Evolutionary conservation across 371 early-diverging fungal genomes (phyloP).

Genomic region (Mucor ambiguus): DNA sequence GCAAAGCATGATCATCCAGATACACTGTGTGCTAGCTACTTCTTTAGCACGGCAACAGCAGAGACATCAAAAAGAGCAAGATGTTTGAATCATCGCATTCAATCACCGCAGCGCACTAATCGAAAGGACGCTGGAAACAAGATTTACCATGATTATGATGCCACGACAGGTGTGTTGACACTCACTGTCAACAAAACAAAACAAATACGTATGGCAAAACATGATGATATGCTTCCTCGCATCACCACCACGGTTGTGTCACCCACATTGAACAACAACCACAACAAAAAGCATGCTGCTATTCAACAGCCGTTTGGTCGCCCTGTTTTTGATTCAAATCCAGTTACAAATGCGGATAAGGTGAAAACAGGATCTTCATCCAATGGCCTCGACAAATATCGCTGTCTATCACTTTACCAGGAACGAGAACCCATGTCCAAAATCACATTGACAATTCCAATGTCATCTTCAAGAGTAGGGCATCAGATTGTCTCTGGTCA

Average conservation of each 20-base stretch:
- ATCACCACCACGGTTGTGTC: constrained; percentile 1
- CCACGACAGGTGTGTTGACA: constrained; percentile 21
- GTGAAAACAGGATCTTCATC: not conserved
- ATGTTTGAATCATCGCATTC: not conserved
- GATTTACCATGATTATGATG: constrained; percentile 17
- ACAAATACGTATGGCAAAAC: not conserved
- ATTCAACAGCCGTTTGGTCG: not conserved
- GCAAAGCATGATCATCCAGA: constrained; percentile 17
- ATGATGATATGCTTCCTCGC: not conserved
- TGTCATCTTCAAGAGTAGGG: constrained; percentile 68
- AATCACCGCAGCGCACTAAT: not conserved
- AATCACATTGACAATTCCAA: constrained; percentile 46
- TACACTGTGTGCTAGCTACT: constrained; percentile 37
- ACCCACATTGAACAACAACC: not conserved
- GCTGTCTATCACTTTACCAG: not conserved
- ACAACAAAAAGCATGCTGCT: not conserved
- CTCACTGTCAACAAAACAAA: constrained; percentile 11
- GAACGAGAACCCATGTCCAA: not conserved
- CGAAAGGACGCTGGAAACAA: not conserved
- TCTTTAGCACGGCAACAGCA: constrained; percentile 19
- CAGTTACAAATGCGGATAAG: not conserved
- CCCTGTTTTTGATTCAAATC: not conserved
- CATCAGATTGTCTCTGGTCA: constrained; percentile 67
- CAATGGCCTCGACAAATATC: not conserved
- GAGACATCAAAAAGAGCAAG: not conserved